These are phyloP conservation scores for Rhizoclosmatium sp. DNA, from an alignment of 192 early-diverging fungal genomes.

Conservation along the genomic window DNA sequence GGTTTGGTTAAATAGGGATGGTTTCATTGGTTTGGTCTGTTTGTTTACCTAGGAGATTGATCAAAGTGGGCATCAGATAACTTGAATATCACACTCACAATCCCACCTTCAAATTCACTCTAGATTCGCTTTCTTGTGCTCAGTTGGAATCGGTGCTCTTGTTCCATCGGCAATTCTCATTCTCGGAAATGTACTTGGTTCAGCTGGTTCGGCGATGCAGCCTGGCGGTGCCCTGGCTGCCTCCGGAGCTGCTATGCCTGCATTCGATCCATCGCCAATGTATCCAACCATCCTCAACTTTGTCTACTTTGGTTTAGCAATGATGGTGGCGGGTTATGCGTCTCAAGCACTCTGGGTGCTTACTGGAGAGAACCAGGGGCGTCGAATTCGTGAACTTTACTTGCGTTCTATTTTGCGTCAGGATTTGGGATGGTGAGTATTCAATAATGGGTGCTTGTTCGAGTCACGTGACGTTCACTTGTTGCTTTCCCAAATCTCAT, in stretches of 20 bases:
- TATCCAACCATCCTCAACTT: slow-evolving; percentile 41
- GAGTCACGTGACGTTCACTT: background rate
- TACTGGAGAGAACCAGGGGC: slow-evolving; percentile 47
- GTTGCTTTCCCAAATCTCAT: background rate
- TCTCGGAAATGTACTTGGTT: slow-evolving; percentile 36
- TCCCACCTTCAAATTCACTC: background rate
- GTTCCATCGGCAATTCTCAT: slow-evolving; percentile 35
- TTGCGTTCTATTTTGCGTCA: slow-evolving; percentile 42
- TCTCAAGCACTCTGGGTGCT: slow-evolving; percentile 48
- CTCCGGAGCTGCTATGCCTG: background rate
- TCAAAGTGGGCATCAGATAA: too few relatives aligned
- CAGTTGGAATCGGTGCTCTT: slow-evolving; percentile 36
- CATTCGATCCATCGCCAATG: slow-evolving; percentile 23
- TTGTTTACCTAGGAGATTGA: too few relatives aligned
- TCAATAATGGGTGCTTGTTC: background rate
- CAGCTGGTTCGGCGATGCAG: slow-evolving; percentile 1
- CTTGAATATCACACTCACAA: too few relatives aligned
- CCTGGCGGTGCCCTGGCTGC: background rate
- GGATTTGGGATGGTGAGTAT: slow-evolving; percentile 34
- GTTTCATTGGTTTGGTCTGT: too few relatives aligned
- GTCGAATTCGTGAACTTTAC: slow-evolving; percentile 48
- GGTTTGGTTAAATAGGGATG: too few relatives aligned
- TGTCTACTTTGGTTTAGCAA: slow-evolving; percentile 40
- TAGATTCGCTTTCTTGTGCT: slow-evolving; percentile 33
- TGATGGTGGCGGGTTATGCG: slow-evolving; percentile 42